Percentiles rank a stretch among this genome's conserved stretches.
phyloP scores from a whole-genome alignment of 2,329 filamentous ascomycete genomes.

The Diaporthe destruens region DNA sequence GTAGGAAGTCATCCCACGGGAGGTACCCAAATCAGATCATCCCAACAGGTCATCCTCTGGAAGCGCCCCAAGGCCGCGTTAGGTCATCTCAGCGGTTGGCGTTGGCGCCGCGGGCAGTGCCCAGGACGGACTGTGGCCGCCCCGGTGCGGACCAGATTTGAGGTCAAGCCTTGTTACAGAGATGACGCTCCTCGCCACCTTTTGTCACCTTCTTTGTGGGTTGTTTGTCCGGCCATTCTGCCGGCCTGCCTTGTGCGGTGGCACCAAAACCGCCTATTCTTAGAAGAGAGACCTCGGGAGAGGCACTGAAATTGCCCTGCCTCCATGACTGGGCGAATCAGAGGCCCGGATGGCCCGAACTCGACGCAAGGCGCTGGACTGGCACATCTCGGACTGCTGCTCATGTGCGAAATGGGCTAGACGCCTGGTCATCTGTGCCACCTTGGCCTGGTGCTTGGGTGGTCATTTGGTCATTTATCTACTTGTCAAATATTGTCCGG shows the following conservation, averaged over 20 bases:
- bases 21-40: constrained; percentile 10
- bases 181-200: constrained; percentile 25
- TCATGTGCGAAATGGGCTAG: constrained; percentile 28
- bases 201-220: neutral
- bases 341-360: constrained; percentile 11
- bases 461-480: neutral
- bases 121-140: neutral
- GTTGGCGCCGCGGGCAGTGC: neutral
- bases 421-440: constrained; percentile 44
- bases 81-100: constrained; percentile 24
- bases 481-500: constrained; percentile 32
- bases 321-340: constrained; percentile 34
- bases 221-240: constrained; percentile 34
- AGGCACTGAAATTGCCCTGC: constrained; percentile 12
- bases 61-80: constrained; percentile 2
- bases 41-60: constrained; percentile 17
- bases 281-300: constrained; percentile 13
- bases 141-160: neutral
- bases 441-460: constrained; percentile 43
- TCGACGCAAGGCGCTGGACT: constrained; percentile 32
- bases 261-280: constrained; percentile 36
- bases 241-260: constrained; percentile 32
- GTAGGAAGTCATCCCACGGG: constrained; percentile 21
- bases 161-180: constrained; percentile 16
- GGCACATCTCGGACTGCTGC: constrained; percentile 28